A percentile compares a stretch with the other conserved stretches of the same genome.
Evolutionary conservation across 495 filamentous ascomycete species (phyloP).

Genomic region (Lophiostoma macrostomum): DNA sequence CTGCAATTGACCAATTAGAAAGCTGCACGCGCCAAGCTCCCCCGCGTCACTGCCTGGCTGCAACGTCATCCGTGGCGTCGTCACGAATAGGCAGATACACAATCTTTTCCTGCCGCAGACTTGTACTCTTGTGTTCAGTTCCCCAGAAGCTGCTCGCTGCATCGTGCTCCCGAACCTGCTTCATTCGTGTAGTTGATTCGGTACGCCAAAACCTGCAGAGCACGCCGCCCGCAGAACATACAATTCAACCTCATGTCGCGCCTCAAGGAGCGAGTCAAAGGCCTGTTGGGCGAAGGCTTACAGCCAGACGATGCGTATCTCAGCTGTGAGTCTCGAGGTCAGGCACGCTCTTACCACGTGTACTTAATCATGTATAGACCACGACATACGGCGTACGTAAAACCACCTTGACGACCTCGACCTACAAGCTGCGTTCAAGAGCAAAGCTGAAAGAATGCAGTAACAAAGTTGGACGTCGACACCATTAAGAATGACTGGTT

Average conservation of each 20-base stretch:
- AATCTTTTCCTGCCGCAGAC: too few species aligned
- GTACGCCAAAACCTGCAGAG: not conserved
- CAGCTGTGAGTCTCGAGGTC: conserved; percentile 56
- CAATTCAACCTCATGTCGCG: conserved; percentile 9
- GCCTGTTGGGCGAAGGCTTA: conserved; percentile 41
- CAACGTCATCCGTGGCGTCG: too few species aligned
- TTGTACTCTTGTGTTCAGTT: too few species aligned
- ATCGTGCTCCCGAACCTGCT: too few species aligned
- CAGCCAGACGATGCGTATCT: conserved; percentile 69
- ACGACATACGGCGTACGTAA: conserved; percentile 67
- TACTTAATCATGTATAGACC: conserved; percentile 49
- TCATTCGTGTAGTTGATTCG: too few species aligned
- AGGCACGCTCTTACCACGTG: not conserved
- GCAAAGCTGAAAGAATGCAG: conserved; percentile 41
- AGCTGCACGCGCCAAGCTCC: too few species aligned
- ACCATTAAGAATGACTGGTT: conserved; percentile 91
- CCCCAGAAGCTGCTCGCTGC: too few species aligned
- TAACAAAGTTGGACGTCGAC: conserved; percentile 81
- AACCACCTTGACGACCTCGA: conserved; percentile 2
- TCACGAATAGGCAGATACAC: too few species aligned
- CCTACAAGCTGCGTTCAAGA: too few species aligned
- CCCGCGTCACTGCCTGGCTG: too few species aligned
- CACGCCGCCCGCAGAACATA: not conserved
- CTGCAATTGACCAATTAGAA: conserved; percentile 5
- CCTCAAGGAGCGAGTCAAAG: conserved; percentile 3